phyloP scores from a whole-genome alignment of 805 yeast species.

The Hanseniaspora mollemarum region DNA sequence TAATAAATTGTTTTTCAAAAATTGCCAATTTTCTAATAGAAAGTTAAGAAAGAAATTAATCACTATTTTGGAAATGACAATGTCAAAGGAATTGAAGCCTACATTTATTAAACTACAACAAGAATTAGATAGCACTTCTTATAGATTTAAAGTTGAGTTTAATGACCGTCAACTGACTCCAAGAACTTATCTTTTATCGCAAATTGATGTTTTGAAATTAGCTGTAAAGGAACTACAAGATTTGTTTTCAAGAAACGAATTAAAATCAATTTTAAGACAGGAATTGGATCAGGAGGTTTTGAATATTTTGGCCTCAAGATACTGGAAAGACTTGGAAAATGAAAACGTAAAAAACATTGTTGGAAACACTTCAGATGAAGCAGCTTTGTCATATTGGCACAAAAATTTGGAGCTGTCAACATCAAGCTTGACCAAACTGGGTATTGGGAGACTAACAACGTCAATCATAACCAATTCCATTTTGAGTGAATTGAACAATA shows the following conservation, averaged over 20 bases:
- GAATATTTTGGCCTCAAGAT: slow-evolving; percentile 76
- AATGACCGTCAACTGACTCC: slow-evolving; percentile 91
- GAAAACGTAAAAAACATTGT: slow-evolving; percentile 18
- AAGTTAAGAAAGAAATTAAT: slow-evolving; percentile 68
- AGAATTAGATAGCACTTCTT: slow-evolving; percentile 86
- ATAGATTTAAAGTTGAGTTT: slow-evolving; percentile 89
- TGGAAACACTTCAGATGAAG: slow-evolving; percentile 28
- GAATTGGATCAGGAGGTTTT: slow-evolving; percentile 82
- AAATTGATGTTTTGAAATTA: slow-evolving; percentile 74
- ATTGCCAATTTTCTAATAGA: slow-evolving; percentile 66
- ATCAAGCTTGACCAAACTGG: slow-evolving; percentile 76
- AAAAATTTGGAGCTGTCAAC: slow-evolving; percentile 75
- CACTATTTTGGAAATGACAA: slow-evolving; percentile 75
- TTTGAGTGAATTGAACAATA: slow-evolving; percentile 60
- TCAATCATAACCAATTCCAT: slow-evolving; percentile 70
- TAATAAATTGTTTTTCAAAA: slow-evolving; percentile 46
- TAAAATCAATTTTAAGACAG: slow-evolving; percentile 63
- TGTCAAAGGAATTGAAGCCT: slow-evolving; percentile 81
- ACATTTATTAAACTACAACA: slow-evolving; percentile 75
- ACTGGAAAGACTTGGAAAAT: slow-evolving; percentile 64
- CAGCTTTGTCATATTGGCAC: slow-evolving; percentile 57
- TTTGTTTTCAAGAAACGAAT: slow-evolving; percentile 69
- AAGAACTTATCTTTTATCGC: slow-evolving; percentile 83
- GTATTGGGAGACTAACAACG: slow-evolving; percentile 86
- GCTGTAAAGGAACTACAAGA: slow-evolving; percentile 79